Percentiles rank a stretch among this genome's conserved stretches.
Conservation (phyloP, 2,329 filamentous ascomycete species). For the Corinectria fuckeliana region DNA sequence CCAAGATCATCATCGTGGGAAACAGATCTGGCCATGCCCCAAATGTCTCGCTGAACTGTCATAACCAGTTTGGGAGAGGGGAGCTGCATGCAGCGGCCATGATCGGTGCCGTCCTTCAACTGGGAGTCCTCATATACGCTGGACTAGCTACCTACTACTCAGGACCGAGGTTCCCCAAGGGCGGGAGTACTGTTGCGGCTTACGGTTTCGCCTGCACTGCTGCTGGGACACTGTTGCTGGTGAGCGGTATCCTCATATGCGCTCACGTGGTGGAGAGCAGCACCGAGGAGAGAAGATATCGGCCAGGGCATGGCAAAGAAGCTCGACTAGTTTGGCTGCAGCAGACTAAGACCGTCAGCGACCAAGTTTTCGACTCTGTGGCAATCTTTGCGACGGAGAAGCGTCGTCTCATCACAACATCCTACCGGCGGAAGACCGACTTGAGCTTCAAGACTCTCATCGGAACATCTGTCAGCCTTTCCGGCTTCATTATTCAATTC, state of each 20-base stretch:
- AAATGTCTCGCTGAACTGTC: conserved; percentile 15
- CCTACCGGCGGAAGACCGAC: neutral
- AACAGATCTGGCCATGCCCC: neutral
- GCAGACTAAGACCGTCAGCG: conserved; percentile 31
- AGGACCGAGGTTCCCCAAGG: conserved; percentile 16
- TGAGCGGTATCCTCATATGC: conserved; percentile 39
- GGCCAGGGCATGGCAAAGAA: neutral
- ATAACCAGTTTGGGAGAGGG: neutral
- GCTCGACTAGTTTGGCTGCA: conserved; percentile 41
- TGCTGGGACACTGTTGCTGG: conserved; percentile 37
- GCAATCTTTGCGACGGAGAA: conserved; percentile 11
- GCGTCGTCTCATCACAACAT: neutral
- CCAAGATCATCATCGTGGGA: neutral
- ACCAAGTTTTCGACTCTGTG: conserved; percentile 39
- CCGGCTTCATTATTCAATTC: conserved; percentile 41
- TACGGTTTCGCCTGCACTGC: conserved; percentile 39
- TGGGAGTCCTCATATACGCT: conserved; percentile 31
- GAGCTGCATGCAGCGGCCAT: conserved; percentile 26
- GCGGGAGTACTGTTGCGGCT: neutral
- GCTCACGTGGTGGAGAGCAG: conserved; percentile 42
- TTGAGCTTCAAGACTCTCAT: neutral
- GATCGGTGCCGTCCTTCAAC: conserved; percentile 31
- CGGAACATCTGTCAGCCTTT: neutral
- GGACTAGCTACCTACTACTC: conserved; percentile 17
- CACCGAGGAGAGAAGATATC: conserved; percentile 34